Conservation (phyloP, 495 filamentous ascomycete species). For the Aspergillus baeticus region DNA sequence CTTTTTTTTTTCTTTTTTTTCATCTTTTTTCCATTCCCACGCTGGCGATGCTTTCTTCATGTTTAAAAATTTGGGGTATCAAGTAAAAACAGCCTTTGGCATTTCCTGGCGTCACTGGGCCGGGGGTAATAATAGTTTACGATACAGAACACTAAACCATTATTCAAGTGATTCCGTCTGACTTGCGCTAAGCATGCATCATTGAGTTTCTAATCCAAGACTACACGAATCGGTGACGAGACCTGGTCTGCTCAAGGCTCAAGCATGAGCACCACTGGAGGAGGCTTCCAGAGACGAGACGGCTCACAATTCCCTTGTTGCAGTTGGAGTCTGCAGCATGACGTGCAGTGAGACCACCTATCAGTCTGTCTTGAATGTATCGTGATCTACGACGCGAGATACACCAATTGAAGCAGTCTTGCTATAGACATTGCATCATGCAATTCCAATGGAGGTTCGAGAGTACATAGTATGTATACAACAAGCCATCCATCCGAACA, state of each 20-base stretch:
- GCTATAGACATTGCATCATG: neutral
- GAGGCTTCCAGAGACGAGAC: no score
- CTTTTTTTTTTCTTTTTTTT: slow-evolving; percentile 14
- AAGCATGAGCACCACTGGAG: no score
- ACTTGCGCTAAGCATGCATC: slow-evolving; percentile 14
- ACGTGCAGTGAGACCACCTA: neutral
- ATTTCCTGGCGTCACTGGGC: slow-evolving; percentile 27
- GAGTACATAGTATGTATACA: no score
- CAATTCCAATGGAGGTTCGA: neutral
- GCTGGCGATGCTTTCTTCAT: slow-evolving; percentile 12
- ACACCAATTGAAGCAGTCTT: neutral
- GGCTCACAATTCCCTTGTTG: no score
- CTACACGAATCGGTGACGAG: no score
- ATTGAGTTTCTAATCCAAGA: slow-evolving; percentile 10
- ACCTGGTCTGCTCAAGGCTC: no score
- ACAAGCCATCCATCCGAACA: no score
- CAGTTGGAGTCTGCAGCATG: neutral
- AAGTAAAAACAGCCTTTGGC: slow-evolving; percentile 22
- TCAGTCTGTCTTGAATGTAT: neutral
- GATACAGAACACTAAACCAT: slow-evolving; percentile 6
- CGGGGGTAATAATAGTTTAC: slow-evolving; percentile 8
- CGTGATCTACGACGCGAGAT: neutral
- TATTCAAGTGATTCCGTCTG: slow-evolving; percentile 1
- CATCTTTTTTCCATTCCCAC: slow-evolving; percentile 24
- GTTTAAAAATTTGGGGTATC: slow-evolving; percentile 17